Conservation (phyloP, 2,329 filamentous ascomycete species). For the Fragosphaeria purpurea region DNA sequence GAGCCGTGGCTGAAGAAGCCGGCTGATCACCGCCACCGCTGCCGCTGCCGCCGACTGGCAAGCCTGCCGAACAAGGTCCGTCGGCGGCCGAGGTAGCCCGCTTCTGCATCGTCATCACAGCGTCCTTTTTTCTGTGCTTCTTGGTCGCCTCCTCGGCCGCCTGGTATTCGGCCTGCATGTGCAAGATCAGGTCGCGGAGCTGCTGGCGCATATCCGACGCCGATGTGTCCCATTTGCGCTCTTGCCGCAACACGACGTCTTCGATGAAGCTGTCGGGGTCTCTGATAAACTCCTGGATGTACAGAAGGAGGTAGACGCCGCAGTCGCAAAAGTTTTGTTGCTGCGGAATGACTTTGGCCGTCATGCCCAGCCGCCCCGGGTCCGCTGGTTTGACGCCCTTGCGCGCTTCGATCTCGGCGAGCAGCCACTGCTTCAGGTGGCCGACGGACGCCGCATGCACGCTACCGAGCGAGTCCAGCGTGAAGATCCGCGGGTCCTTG, state of each 20-base stretch:
- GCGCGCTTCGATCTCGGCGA: conserved; percentile 60
- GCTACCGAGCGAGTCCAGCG: conserved; percentile 73
- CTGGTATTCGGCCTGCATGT: conserved; percentile 50
- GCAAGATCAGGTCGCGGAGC: conserved; percentile 57
- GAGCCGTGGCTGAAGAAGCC: no score
- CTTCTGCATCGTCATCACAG: background rate
- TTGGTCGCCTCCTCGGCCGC: conserved; percentile 28
- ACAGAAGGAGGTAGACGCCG: conserved; percentile 76
- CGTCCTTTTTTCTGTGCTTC: conserved; percentile 13
- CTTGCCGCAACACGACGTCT: conserved; percentile 53
- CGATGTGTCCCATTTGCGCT: conserved; percentile 42
- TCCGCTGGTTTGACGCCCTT: conserved; percentile 31
- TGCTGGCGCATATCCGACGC: conserved; percentile 49
- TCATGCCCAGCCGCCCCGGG: conserved; percentile 41
- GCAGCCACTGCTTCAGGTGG: conserved; percentile 66
- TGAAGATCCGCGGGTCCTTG: conserved; percentile 62
- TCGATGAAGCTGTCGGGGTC: conserved; percentile 61
- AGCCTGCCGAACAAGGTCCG: no score
- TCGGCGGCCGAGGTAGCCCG: background rate
- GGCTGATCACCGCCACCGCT: no score
- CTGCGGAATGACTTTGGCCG: conserved; percentile 62
- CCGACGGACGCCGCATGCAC: conserved; percentile 54
- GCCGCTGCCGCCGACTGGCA: no score
- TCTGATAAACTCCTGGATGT: conserved; percentile 70
- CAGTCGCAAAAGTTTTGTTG: conserved; percentile 86